Conservation (phyloP, 2,329 filamentous ascomycete species). For the Arachnomyces sp. region DNA sequence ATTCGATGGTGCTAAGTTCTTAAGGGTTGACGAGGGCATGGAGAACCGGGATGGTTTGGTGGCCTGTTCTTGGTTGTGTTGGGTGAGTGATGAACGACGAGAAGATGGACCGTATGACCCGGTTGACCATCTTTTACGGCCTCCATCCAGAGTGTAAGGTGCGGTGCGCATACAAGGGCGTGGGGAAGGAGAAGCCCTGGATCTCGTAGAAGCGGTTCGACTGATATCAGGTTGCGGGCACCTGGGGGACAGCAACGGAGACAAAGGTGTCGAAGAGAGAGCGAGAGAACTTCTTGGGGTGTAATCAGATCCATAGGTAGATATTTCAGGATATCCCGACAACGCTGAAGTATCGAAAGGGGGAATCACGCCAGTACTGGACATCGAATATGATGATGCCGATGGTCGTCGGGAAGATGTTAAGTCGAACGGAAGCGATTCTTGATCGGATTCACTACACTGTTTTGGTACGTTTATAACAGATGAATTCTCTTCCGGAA, state of each 20-base stretch:
- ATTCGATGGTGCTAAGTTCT: conserved; percentile 20
- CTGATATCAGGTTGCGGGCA: conserved; percentile 48
- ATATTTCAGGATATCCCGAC: conserved; percentile 63
- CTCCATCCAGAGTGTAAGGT: conserved; percentile 61
- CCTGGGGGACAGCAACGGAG: conserved; percentile 66
- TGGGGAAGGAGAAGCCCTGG: conserved; percentile 63
- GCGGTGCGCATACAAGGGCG: conserved; percentile 59
- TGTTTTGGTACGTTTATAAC: conserved; percentile 4
- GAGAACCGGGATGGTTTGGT: conserved; percentile 47
- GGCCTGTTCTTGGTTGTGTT: conserved; percentile 53
- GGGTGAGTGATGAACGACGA: conserved; percentile 51
- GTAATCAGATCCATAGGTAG: conserved; percentile 46
- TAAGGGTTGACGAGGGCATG: conserved; percentile 43
- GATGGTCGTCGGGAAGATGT: conserved; percentile 51
- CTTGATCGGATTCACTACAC: conserved; percentile 5
- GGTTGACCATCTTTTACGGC: conserved; percentile 69
- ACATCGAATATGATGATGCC: conserved; percentile 65
- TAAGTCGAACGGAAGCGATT: conserved; percentile 11
- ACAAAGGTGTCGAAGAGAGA: conserved; percentile 60
- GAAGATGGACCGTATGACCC: conserved; percentile 56
- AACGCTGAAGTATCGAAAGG: conserved; percentile 58
- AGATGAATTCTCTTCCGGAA: background rate
- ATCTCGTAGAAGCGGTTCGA: conserved; percentile 43
- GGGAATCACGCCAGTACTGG: conserved; percentile 38
- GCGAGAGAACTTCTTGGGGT: conserved; percentile 60